Evolutionary conservation across 2,329 filamentous ascomycete genomes (phyloP).

Genomic region (Zopfia rhizophila): DNA sequence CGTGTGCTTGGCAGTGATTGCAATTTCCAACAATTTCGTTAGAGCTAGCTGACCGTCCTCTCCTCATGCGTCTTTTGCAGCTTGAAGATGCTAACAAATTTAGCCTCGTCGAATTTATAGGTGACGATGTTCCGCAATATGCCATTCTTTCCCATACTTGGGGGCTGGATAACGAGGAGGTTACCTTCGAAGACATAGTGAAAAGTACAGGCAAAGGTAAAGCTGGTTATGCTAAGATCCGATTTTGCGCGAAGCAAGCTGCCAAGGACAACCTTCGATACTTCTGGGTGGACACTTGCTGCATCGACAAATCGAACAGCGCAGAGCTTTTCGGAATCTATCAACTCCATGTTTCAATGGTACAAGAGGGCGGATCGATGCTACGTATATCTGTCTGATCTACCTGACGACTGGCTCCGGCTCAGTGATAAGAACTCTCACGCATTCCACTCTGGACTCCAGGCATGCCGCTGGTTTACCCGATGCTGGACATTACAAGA

Average conservation of each 20-base stretch:
- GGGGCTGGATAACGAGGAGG: slow-evolving; percentile 1
- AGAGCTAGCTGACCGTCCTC: too few species aligned
- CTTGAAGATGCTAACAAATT: too few species aligned
- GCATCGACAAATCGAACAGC: slow-evolving; percentile 23
- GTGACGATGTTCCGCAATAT: slow-evolving; percentile 2
- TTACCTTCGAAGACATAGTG: background rate
- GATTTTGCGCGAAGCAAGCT: background rate
- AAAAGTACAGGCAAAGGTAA: background rate
- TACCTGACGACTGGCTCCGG: too few species aligned
- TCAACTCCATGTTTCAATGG: slow-evolving; percentile 29
- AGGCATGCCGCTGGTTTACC: slow-evolving; percentile 13
- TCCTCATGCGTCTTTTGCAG: too few species aligned
- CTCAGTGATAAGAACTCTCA: too few species aligned
- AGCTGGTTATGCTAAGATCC: background rate
- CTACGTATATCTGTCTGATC: slow-evolving; percentile 23
- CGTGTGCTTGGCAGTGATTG: too few species aligned
- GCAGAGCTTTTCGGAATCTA: slow-evolving; percentile 24
- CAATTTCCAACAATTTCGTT: too few species aligned
- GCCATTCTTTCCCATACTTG: slow-evolving; percentile 16
- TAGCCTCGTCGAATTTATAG: background rate
- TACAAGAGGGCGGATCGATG: slow-evolving; percentile 23
- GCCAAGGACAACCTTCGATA: slow-evolving; percentile 6
- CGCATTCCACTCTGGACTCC: background rate
- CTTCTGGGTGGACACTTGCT: slow-evolving; percentile 21
- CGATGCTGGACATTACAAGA: slow-evolving; percentile 25